Evolutionary conservation across 2,329 filamentous ascomycete genomes (phyloP).

Genomic region (Colletotrichum sp.): DNA sequence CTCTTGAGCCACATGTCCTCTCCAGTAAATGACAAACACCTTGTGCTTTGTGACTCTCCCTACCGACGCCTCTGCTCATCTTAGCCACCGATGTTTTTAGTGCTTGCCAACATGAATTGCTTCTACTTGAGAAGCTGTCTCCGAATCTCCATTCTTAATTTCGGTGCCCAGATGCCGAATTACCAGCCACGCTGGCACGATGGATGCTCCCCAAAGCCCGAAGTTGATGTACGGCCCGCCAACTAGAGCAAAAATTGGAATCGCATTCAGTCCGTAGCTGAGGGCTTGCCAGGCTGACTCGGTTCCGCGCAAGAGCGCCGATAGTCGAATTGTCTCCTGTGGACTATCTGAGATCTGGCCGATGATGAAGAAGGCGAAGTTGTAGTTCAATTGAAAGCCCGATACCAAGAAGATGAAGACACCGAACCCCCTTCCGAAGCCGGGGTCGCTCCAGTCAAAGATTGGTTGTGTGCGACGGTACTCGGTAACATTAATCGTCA

Average conservation of each 20-base stretch:
- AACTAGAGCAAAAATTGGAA: slow-evolving; percentile 65
- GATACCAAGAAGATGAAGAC: slow-evolving; percentile 65
- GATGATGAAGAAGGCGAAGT: slow-evolving; percentile 73
- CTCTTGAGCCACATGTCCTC: background rate
- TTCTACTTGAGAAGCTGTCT: background rate
- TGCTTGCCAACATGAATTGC: background rate
- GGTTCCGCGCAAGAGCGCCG: slow-evolving; percentile 67
- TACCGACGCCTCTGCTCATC: background rate
- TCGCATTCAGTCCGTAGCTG: slow-evolving; percentile 67
- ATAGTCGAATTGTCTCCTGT: slow-evolving; percentile 67
- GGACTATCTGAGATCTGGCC: slow-evolving; percentile 64
- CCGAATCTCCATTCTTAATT: background rate
- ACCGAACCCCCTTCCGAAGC: slow-evolving; percentile 51
- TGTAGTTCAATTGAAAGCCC: slow-evolving; percentile 75
- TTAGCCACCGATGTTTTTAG: background rate
- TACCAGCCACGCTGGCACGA: slow-evolving; percentile 69
- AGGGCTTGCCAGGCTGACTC: slow-evolving; percentile 74
- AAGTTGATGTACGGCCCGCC: slow-evolving; percentile 73
- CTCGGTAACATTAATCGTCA: slow-evolving; percentile 64
- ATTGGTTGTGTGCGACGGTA: slow-evolving; percentile 58
- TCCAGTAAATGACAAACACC: background rate
- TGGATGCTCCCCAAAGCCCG: slow-evolving; percentile 64
- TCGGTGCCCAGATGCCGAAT: background rate
- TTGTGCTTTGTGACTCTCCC: background rate
- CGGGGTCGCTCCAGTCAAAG: slow-evolving; percentile 49